Evolutionary conservation across 2,329 filamentous ascomycete species (phyloP).

Genomic region (Ophiocordyceps camponoti-saundersi): DNA sequence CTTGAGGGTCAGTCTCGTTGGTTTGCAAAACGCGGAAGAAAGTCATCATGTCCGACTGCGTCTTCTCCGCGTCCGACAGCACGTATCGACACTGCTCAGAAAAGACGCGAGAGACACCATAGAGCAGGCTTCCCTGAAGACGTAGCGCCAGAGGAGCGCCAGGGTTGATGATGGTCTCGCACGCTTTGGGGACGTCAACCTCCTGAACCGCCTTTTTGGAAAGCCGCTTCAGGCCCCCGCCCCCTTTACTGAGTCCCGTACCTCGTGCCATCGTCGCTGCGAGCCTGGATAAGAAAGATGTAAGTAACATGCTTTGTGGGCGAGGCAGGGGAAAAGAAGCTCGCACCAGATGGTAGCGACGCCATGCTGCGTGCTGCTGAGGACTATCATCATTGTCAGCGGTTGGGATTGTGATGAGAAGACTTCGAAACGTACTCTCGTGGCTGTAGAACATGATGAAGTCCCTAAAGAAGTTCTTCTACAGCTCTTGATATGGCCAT

Average conservation of each 20-base stretch:
- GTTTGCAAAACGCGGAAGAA: constrained; percentile 38
- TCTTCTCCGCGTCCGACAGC: constrained; percentile 60
- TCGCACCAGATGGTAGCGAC: constrained; percentile 82
- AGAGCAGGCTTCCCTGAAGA: constrained; percentile 76
- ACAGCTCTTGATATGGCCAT: background rate
- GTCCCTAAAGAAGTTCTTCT: background rate
- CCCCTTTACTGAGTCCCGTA: constrained; percentile 49
- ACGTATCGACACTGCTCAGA: constrained; percentile 77
- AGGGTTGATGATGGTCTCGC: constrained; percentile 66
- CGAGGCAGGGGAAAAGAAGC: constrained; percentile 8
- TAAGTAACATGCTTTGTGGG: background rate
- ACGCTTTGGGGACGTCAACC: constrained; percentile 75
- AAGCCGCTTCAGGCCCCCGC: constrained; percentile 52
- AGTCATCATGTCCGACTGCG: constrained; percentile 54
- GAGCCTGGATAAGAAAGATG: constrained; percentile 43
- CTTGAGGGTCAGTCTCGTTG: constrained; percentile 50
- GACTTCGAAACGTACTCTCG: constrained; percentile 46
- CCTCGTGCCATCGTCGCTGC: constrained; percentile 77
- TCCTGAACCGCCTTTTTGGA: constrained; percentile 75
- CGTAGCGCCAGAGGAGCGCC: constrained; percentile 78
- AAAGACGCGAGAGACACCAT: constrained; percentile 73
- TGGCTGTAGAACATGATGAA: constrained; percentile 80
- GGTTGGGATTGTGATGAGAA: background rate
- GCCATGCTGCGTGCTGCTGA: constrained; percentile 76
- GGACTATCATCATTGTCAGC: constrained; percentile 33